Evolutionary conservation across 75 land plant genomes (phyloP).

Genomic region (Selaginella moellendorffii): DNA sequence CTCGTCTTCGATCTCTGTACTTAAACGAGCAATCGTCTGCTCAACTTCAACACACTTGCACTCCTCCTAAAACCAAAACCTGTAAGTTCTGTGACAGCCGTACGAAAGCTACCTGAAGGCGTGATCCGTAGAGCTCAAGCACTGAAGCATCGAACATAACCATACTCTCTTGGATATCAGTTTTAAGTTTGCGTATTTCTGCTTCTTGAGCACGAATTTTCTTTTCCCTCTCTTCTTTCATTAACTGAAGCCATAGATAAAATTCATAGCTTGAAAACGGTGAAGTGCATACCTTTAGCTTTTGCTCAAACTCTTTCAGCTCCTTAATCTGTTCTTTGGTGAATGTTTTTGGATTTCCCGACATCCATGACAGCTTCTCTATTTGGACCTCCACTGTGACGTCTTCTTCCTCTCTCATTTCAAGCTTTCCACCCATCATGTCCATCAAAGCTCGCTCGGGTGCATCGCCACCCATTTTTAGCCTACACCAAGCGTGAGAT

Average conservation of each 20-base stretch:
- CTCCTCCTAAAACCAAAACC: constrained; percentile 15
- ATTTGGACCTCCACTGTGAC: constrained; percentile 14
- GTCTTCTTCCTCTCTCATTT: constrained; percentile 16
- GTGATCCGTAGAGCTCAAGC: constrained; percentile 12
- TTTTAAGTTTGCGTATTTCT: constrained; percentile 19
- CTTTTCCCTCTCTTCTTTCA: constrained; percentile 29
- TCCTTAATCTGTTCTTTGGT: constrained; percentile 28
- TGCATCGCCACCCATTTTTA: constrained; percentile 14
- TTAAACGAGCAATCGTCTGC: constrained; percentile 19
- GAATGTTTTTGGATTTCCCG: constrained; percentile 25
- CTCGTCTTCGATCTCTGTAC: constrained; percentile 19
- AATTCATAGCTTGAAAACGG: not conserved
- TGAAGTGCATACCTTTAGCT: constrained; percentile 24
- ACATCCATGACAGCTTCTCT: constrained; percentile 22
- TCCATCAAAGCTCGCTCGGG: constrained; percentile 22
- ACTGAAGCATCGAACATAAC: constrained; percentile 9
- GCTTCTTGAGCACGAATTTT: constrained; percentile 23
- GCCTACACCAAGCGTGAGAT: constrained; percentile 9
- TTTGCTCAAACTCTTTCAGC: constrained; percentile 19
- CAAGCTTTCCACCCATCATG: constrained; percentile 31
- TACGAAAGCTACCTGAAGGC: constrained; percentile 22
- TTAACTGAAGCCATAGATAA: constrained; percentile 9
- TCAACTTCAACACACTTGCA: constrained; percentile 19
- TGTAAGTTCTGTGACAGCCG: no score
- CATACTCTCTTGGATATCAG: constrained; percentile 16